Evolutionary conservation across 192 early-diverging fungal genomes (phyloP).

Genomic region (Paraglomus occultum): DNA sequence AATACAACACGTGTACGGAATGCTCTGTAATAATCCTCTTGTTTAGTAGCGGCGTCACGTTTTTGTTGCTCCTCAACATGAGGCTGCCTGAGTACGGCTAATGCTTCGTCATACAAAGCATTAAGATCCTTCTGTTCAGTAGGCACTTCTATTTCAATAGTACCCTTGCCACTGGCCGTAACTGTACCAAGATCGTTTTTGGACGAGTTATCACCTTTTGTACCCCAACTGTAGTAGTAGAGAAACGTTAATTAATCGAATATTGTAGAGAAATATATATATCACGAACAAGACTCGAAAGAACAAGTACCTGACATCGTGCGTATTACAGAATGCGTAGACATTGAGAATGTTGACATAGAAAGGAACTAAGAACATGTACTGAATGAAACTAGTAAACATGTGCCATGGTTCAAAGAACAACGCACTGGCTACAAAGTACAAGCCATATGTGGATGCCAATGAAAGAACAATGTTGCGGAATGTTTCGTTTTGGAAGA

Average conservation of each 20-base stretch:
- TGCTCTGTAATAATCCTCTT: slow-evolving; percentile 73
- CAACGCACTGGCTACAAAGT: slow-evolving; percentile 64
- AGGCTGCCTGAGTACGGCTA: slow-evolving; percentile 33
- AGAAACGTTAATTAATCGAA: slow-evolving; percentile 29
- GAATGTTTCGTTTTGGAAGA: slow-evolving; percentile 53
- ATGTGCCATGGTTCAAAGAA: slow-evolving; percentile 80
- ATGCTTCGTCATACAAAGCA: slow-evolving; percentile 46
- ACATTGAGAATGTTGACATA: slow-evolving; percentile 71
- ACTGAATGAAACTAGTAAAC: slow-evolving; percentile 71
- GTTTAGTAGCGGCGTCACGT: slow-evolving; percentile 47
- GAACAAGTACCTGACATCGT: slow-evolving; percentile 49
- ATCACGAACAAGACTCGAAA: not conserved
- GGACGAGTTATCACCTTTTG: slow-evolving; percentile 72
- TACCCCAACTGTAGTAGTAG: slow-evolving; percentile 76
- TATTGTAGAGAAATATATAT: not conserved
- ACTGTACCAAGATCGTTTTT: slow-evolving; percentile 44
- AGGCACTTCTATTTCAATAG: slow-evolving; percentile 47
- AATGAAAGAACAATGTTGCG: slow-evolving; percentile 62
- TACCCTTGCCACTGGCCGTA: slow-evolving; percentile 28
- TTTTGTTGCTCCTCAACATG: slow-evolving; percentile 34
- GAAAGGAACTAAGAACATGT: slow-evolving; percentile 71
- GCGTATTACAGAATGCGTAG: slow-evolving; percentile 60
- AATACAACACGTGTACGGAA: slow-evolving; percentile 73
- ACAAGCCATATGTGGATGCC: slow-evolving; percentile 72
- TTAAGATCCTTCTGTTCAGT: slow-evolving; percentile 48